These are phyloP conservation scores for Meyerozyma smithsonii DNA, from an alignment of 1,139 yeast genomes.

Conservation along the genomic window DNA sequence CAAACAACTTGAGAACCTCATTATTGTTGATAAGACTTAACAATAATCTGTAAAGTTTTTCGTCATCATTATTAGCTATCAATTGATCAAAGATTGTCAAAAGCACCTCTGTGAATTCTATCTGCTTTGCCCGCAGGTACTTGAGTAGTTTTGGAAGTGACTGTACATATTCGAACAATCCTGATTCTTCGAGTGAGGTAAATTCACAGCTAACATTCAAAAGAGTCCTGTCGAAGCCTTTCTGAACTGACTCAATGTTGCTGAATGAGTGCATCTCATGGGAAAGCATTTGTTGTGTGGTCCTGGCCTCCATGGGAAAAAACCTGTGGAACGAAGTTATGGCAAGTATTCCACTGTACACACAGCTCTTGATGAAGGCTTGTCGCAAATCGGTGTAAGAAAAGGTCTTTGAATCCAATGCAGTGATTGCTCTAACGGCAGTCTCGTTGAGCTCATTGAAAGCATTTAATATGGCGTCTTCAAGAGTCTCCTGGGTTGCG, in stretches of 20 bases:
- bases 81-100: constrained; percentile 33
- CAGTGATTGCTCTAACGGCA: constrained; percentile 8
- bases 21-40: constrained; percentile 40
- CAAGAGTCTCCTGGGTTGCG: constrained; percentile 8
- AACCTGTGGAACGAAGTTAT: constrained; percentile 39
- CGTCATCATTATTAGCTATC: constrained; percentile 32
- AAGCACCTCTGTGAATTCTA: constrained; percentile 32
- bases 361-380: constrained; percentile 50
- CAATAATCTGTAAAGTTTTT: constrained; percentile 46
- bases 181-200: constrained; percentile 49
- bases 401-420: constrained; percentile 8
- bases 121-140: constrained; percentile 34
- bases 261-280: constrained; percentile 9
- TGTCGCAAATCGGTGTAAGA: constrained; percentile 49
- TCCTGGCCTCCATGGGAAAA: constrained; percentile 30
- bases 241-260: constrained; percentile 8
- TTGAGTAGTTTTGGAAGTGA: constrained; percentile 25
- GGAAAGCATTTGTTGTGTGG: constrained; percentile 21
- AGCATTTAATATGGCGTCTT: constrained; percentile 10
- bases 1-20: constrained; percentile 37
- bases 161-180: constrained; percentile 35
- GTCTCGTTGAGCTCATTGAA: constrained; percentile 14
- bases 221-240: constrained; percentile 28
- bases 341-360: constrained; percentile 32
- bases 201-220: constrained; percentile 49